These are phyloP conservation scores for Apophysomyces variabilis DNA, from an alignment of 371 early-diverging fungal species.

Conservation along the genomic window DNA sequence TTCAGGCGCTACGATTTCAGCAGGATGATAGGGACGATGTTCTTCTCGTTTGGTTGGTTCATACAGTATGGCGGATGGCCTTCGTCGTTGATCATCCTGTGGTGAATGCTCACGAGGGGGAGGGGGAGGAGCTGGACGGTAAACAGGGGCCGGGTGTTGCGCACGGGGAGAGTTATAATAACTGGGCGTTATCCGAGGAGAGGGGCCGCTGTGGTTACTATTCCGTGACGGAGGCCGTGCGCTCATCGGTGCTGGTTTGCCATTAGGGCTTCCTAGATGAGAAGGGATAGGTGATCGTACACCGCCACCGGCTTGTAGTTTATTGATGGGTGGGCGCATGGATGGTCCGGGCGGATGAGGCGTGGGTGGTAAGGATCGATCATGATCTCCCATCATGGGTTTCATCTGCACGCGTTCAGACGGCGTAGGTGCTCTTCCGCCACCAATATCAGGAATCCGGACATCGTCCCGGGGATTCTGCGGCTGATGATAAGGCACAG, in stretches of 20 bases:
- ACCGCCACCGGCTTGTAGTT: slow-evolving; percentile 8
- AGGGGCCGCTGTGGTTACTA: slow-evolving; percentile 13
- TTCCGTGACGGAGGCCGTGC: slow-evolving; percentile 14
- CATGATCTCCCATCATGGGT: slow-evolving; percentile 31
- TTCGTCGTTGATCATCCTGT: neutral
- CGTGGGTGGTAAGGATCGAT: slow-evolving; percentile 20
- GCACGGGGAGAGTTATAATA: slow-evolving; percentile 12
- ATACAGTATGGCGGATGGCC: neutral
- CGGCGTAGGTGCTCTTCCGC: slow-evolving; percentile 39
- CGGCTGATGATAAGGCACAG: slow-evolving; percentile 22
- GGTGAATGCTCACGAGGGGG: neutral
- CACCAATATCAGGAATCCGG: slow-evolving; percentile 43
- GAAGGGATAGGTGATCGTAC: slow-evolving; percentile 29
- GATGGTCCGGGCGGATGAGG: slow-evolving; percentile 12
- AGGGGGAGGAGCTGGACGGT: neutral
- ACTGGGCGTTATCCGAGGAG: neutral
- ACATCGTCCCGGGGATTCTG: slow-evolving; percentile 25
- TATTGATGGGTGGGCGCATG: slow-evolving; percentile 12
- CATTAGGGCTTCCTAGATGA: slow-evolving; percentile 18
- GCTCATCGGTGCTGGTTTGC: slow-evolving; percentile 18
- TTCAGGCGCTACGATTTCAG: slow-evolving; percentile 12
- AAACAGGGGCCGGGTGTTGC: slow-evolving; percentile 8
- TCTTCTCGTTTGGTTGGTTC: slow-evolving; percentile 7
- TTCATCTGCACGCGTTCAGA: slow-evolving; percentile 41
- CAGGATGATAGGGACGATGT: neutral